Evolutionary conservation across 1,284 basidiomycete species (phyloP), one percentile per base, ranked within the genome.

Genomic region (Phellinidium pouzarii): DNA sequence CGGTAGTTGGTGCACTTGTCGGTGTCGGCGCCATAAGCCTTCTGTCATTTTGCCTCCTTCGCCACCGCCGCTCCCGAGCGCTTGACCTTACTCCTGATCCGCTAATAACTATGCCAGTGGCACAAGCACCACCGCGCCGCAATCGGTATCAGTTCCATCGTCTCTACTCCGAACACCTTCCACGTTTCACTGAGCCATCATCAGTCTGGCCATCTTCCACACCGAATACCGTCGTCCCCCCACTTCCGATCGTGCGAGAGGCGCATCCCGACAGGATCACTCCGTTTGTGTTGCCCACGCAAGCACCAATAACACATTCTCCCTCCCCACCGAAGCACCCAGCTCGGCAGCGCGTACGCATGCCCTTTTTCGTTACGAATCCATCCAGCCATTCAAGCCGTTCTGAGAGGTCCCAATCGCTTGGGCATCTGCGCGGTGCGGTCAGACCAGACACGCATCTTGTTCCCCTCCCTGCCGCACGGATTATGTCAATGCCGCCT

Each of bases 331-430:
- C 50, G 34, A 46, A 40, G 7, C 14, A 14, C 9, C 17, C 41
- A 25, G 6, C n/a, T 11, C 49, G 20, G 6, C 27, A 29, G 14
- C 36, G 17, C 8, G 46, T 31, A 19, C 9, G 26, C 22, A 40
- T 45, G 5, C n/a, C 25, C n/a, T 53, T 53, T 26, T 47, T 53
- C 46, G 37, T 53, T 12, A 17, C 38, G 17, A 53, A 53, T 25
- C 52, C 52, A 14, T 53, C 52, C 12, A 47, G 44, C 29, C 51
- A 20, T 26, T 52, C 51, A 19, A 42, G 45, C 25, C 52, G 46
- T 2, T 48, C 52, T 0, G 34, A 22, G 20, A 7, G 36, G 17
- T 53, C 52, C 4, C 46, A 12, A 5, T 48, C 52, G 12, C 14
- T 31, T 3, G 38, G 22, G 25, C 31, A 46, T 31, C 31, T n/a